Percentiles rank a stretch among this genome's conserved stretches.
Evolutionary conservation across 495 filamentous ascomycete species (phyloP).

Genomic region (Xylaria bambusicola): DNA sequence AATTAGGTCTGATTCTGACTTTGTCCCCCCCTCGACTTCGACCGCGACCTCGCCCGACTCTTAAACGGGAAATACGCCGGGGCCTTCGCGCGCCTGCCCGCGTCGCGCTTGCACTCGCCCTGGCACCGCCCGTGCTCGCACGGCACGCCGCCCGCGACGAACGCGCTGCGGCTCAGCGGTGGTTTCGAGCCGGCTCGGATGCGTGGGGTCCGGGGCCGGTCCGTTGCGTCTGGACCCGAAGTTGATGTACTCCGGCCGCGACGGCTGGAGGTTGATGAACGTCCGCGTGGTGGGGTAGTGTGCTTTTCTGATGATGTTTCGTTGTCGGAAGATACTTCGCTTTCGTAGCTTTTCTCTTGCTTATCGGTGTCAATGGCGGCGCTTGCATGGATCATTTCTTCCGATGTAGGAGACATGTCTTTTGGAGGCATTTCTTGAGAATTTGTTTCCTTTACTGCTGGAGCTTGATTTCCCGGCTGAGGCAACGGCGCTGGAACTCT

Average conservation of each 20-base stretch:
- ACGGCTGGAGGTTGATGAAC: neutral
- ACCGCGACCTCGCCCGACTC: neutral
- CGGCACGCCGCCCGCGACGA: conserved; percentile 9
- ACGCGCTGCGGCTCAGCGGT: conserved; percentile 29
- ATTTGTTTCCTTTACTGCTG: neutral
- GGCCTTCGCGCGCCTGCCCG: neutral
- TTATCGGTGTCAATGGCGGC: conserved; percentile 18
- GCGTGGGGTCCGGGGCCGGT: conserved; percentile 19
- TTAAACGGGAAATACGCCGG: conserved; percentile 28
- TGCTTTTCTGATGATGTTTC: neutral
- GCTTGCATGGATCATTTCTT: neutral
- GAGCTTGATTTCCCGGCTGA: neutral
- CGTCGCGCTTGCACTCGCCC: neutral
- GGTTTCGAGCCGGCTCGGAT: conserved; percentile 29
- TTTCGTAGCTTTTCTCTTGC: conserved; percentile 11
- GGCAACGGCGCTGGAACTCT: neutral
- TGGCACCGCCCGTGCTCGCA: neutral
- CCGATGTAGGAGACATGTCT: neutral
- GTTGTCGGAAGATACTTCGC: neutral
- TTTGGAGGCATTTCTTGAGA: neutral
- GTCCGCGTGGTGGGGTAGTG: neutral
- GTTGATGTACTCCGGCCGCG: neutral
- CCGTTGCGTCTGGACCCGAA: conserved; percentile 2
- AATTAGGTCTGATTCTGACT: too few relatives aligned
- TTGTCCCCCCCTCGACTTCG: too few relatives aligned